A percentile compares a stretch with the other conserved stretches of the same genome.
Evolutionary conservation across 2,329 filamentous ascomycete species (phyloP).

Genomic region (Akanthomyces muscarius): DNA sequence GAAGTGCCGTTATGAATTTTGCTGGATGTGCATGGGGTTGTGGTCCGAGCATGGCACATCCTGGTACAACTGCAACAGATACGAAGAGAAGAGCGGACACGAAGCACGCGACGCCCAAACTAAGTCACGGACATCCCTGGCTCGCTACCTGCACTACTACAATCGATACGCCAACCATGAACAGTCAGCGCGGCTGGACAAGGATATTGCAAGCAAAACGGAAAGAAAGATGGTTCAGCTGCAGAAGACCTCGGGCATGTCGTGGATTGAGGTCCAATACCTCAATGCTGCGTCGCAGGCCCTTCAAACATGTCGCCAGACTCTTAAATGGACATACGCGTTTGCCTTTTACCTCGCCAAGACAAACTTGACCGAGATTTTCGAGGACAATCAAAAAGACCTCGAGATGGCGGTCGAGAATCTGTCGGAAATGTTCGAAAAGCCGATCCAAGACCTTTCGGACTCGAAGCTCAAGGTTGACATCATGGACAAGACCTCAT

Average conservation of each 20-base stretch:
- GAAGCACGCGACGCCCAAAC: conserved; percentile 91
- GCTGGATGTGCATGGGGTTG: conserved; percentile 99
- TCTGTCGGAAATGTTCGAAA: conserved; percentile 98
- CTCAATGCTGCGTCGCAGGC: conserved; percentile 89
- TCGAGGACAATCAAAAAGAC: conserved; percentile 98
- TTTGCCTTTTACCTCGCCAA: conserved; percentile 96
- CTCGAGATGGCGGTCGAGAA: conserved; percentile 96
- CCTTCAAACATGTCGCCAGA: conserved; percentile 94
- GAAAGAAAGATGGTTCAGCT: conserved; percentile 99
- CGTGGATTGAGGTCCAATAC: conserved; percentile 99
- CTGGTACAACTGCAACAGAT: conserved; percentile 99
- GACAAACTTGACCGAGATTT: conserved; percentile 95
- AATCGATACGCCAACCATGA: conserved; percentile 99
- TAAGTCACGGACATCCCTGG: conserved; percentile 81
- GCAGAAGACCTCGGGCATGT: conserved; percentile 90
- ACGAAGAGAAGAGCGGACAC: conserved; percentile 88
- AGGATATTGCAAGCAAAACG: conserved; percentile 91
- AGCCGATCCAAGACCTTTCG: conserved; percentile 81
- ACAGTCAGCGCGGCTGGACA: conserved; percentile 93
- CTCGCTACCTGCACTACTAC: conserved; percentile 98
- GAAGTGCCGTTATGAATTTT: conserved; percentile 95
- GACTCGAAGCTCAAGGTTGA: conserved; percentile 91
- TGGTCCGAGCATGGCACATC: conserved; percentile 98
- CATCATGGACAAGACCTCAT: conserved; percentile 97
- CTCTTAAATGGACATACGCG: conserved; percentile 97